These are phyloP conservation scores for Fonsecaea pedrosoi DNA, from an alignment of 2,329 filamentous ascomycete genomes.

Conservation along the genomic window DNA sequence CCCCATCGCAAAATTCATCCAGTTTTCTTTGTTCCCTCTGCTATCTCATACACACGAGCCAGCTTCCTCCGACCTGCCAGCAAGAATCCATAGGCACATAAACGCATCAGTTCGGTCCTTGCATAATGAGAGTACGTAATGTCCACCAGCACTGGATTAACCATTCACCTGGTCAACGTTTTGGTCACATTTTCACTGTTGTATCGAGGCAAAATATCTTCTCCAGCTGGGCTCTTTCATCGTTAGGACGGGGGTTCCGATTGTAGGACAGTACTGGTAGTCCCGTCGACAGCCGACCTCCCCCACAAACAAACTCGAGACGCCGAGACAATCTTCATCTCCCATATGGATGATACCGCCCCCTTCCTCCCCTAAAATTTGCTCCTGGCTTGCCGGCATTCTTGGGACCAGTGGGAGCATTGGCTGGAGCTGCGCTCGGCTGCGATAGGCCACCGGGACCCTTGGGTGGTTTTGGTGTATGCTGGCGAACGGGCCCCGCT, in stretches of 20 bases:
- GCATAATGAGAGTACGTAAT: not conserved
- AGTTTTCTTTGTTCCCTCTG: not conserved
- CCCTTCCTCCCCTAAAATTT: constrained; percentile 89
- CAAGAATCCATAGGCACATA: not conserved
- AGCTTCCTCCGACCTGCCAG: not conserved
- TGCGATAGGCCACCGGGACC: constrained; percentile 55
- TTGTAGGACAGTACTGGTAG: not conserved
- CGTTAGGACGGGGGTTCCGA: not conserved
- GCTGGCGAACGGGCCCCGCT: constrained; percentile 47
- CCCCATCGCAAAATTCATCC: not conserved
- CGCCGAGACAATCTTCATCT: constrained; percentile 40
- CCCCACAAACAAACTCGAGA: not conserved
- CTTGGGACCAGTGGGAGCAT: constrained; percentile 92
- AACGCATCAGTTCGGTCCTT: not conserved
- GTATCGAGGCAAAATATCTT: not conserved
- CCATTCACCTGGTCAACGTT: not conserved
- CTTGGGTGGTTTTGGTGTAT: constrained; percentile 55
- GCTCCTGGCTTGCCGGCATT: constrained; percentile 88
- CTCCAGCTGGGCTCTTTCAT: not conserved
- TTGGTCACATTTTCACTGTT: not conserved
- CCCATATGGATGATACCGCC: constrained; percentile 80
- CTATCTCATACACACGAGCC: not conserved
- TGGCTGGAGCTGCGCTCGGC: constrained; percentile 68
- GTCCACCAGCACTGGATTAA: not conserved
- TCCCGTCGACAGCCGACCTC: not conserved